phyloP scores from a whole-genome alignment of 202 grass and related monocot genomes.

The Elaeis oleifera region DNA sequence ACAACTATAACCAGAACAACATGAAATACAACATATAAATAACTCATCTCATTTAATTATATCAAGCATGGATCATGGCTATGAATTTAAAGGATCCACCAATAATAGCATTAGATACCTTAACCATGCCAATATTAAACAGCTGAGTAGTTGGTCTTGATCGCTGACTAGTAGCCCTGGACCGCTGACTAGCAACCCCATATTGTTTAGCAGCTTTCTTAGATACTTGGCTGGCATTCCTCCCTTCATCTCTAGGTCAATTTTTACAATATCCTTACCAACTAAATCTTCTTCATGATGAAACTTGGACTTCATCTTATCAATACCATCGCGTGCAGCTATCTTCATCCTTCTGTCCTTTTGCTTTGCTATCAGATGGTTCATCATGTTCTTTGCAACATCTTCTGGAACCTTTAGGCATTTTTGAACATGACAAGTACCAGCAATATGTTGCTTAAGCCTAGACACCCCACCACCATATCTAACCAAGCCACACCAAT shows the following conservation, averaged over 20 bases:
- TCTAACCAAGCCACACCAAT: slow-evolving; percentile 18
- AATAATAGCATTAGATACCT: too few species aligned
- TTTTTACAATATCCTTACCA: neutral
- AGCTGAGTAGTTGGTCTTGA: too few species aligned
- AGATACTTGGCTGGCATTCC: neutral
- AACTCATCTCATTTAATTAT: too few species aligned
- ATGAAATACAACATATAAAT: too few species aligned
- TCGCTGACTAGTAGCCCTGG: neutral
- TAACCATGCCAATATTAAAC: too few species aligned
- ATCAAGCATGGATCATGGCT: too few species aligned
- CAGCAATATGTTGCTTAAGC: slow-evolving; percentile 20
- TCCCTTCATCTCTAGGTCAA: slow-evolving; percentile 1
- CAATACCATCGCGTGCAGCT: neutral
- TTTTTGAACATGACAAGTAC: neutral
- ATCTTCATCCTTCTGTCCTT: neutral
- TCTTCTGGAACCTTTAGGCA: slow-evolving; percentile 20
- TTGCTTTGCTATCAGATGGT: neutral
- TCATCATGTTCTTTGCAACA: slow-evolving; percentile 9
- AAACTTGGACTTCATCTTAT: neutral
- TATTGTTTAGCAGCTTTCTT: neutral
- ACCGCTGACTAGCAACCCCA: neutral
- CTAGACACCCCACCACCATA: slow-evolving; percentile 14
- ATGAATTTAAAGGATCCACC: too few species aligned
- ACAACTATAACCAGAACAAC: too few species aligned
- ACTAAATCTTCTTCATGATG: neutral